Evolutionary conservation across 2,329 filamentous ascomycete species (phyloP), one percentile per base, ranked within the genome.

Genomic region (Colletotrichum agaves): DNA sequence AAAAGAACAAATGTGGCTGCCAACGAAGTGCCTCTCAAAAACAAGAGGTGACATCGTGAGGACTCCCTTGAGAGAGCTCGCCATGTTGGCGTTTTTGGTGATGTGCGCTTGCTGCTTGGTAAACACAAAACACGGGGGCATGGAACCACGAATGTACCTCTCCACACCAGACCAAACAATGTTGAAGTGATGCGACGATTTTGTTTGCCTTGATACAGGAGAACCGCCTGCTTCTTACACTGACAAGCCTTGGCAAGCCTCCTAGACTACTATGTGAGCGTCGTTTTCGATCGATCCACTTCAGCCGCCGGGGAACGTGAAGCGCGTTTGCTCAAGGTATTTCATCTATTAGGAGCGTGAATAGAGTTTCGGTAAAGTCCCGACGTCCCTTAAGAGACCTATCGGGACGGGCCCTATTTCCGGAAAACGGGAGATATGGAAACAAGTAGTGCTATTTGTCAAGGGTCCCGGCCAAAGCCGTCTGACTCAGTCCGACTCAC

Each of bases 41-140:
- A 43, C 52, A 56, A 41, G 52, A 56, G 52, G 52, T 56, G 52
- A 56, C 52, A 56, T 35, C 52, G 19, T 17, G n/a, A 53, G 13
- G 7, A n/a, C 21, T n/a, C 33, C 52, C 35, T 41, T 41, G 11
- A 53, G 33, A 15, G n/a, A 33, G 3, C 46, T 33, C 27, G n/a
- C n/a, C 11, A n/a, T 12, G 49, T 53, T 19, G 31, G 49, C n/a
- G 27, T 17, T 53, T 15, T 21, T 35, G 27, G 27, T 37, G 49
- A 21, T 53, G 49, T 15, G 15, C 13, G 17, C 17, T 41, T 55
- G 52, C 35, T 27, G 37, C 56, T 37, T 31, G 21, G 56, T 46
- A 59, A 59, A 59, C 17, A 33, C 56, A 17, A 59, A 57, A 46
- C 55, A 46, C n/a, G 23, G 39, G 35, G 23, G 6, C 27, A 7